These are phyloP conservation scores for Dipteronia sinensis DNA, from an alignment of 345 rosid species.

Conservation along the genomic window DNA sequence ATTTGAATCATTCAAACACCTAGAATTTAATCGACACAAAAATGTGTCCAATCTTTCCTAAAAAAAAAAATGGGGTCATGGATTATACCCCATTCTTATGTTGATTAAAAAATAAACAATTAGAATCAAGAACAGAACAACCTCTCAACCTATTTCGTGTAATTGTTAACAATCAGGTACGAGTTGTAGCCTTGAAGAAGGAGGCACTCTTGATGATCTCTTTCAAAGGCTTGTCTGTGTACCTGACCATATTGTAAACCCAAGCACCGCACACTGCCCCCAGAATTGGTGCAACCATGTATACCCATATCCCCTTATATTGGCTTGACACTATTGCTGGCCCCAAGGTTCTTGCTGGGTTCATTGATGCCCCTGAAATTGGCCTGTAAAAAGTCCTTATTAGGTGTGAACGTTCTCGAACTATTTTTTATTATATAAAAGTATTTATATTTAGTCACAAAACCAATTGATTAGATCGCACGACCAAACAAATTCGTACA, in stretches of 20 bases:
- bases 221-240: slow-evolving; percentile 75
- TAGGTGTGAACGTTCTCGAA: no score
- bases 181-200: slow-evolving; percentile 33
- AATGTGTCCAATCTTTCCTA: no score
- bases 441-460: no score
- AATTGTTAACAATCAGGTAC: background rate
- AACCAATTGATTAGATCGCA: no score
- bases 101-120: no score
- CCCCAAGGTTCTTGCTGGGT: slow-evolving; percentile 88
- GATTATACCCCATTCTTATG: no score
- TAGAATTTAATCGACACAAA: no score
- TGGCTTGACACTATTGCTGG: slow-evolving; percentile 68
- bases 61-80: no score
- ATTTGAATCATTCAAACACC: no score
- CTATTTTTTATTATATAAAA: no score
- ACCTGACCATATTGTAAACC: slow-evolving; percentile 71
- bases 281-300: slow-evolving; percentile 54
- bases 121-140: no score
- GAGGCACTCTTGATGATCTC: slow-evolving; percentile 64
- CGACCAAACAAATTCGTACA: no score
- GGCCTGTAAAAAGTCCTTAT: slow-evolving; percentile 40
- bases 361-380: slow-evolving; percentile 86
- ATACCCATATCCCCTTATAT: slow-evolving; percentile 73
- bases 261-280: slow-evolving; percentile 80
- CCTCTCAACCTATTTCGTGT: background rate